Base-by-base conservation (phyloP, 345 rosid genomes). In the Populus simonii region DNA sequence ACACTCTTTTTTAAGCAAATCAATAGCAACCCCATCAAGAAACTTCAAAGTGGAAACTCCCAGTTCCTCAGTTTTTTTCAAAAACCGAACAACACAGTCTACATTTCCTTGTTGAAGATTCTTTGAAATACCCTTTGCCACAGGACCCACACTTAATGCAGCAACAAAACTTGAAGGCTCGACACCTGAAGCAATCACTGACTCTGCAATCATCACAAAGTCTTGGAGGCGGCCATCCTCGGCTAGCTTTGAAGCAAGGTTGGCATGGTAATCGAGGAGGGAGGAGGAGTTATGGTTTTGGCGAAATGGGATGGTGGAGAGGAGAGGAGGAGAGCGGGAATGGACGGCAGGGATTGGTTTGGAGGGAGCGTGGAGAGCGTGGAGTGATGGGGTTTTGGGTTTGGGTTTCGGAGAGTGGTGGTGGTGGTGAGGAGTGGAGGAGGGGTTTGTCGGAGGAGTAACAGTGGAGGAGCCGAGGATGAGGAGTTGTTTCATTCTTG, bases 211-310 rank as follows among this genome's bases (percentile, higher is more conserved):
- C 81, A 85, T 81, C 0, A 87, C 85, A 33, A 92, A 86, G 51
- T 94, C 98, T 67, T 84, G 84, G 23, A 94, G 89, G 71, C 90
- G 89, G 49, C 93, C 97, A 12, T 87, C 93, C 45, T 78, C 91
- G 41, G 94, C 96, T 63, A 90, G 92, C 81, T 83, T 86, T 31
- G 93, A 86, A 12, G 97, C 93, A 71, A 90, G 82, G 73, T 85
- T 87, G 20, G 88, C 89, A 68, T 87, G 79, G 83, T 89, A 79
- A 74, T 74, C 79, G 41, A 83, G 74, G 6, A 75, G 76, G 43
- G 82, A 67, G 41, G 39, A 29, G 73, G 82, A 43, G 51, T 70
- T n/a, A 23, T 31, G 77, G 63, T 67, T 49, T 29, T 87, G 84
- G 87, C 80, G 51, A 45, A 13, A 80, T 78, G 77, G 85, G 39